These are phyloP conservation scores for Aspergillus floridensis DNA, from an alignment of 2,329 filamentous ascomycete species.

Conservation along the genomic window DNA sequence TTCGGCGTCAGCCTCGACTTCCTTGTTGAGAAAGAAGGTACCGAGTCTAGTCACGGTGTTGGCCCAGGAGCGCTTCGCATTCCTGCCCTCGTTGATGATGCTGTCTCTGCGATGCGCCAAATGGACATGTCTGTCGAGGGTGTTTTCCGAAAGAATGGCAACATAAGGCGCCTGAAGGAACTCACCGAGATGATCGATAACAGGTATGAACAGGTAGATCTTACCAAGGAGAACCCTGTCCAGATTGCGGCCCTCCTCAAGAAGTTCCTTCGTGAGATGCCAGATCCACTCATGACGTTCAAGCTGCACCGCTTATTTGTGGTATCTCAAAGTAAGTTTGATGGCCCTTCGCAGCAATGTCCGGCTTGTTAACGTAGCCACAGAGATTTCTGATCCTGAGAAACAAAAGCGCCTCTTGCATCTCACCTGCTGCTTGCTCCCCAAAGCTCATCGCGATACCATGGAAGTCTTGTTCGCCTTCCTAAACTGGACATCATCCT, in stretches of 20 bases:
- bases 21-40: conserved; percentile 88
- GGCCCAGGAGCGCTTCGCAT: conserved; percentile 87
- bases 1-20: conserved; percentile 87
- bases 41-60: conserved; percentile 96
- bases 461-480: conserved; percentile 95
- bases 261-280: conserved; percentile 90
- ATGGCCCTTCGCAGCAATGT: conserved; percentile 1
- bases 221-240: conserved; percentile 85
- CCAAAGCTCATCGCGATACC: conserved; percentile 87
- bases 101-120: conserved; percentile 90
- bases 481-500: conserved; percentile 95
- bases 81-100: conserved; percentile 91
- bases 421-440: conserved; percentile 85
- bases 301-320: conserved; percentile 93
- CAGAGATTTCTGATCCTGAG: conserved; percentile 74
- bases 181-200: conserved; percentile 82
- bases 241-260: conserved; percentile 92
- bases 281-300: conserved; percentile 90
- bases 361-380: conserved; percentile 1
- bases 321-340: conserved; percentile 68
- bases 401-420: conserved; percentile 83
- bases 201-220: conserved; percentile 79
- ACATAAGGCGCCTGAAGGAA: conserved; percentile 90
- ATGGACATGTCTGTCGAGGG: conserved; percentile 99
- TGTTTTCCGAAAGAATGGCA: conserved; percentile 98